Conservation (phyloP, 495 filamentous ascomycete species). For the Massariosphaeria phaeospora region DNA sequence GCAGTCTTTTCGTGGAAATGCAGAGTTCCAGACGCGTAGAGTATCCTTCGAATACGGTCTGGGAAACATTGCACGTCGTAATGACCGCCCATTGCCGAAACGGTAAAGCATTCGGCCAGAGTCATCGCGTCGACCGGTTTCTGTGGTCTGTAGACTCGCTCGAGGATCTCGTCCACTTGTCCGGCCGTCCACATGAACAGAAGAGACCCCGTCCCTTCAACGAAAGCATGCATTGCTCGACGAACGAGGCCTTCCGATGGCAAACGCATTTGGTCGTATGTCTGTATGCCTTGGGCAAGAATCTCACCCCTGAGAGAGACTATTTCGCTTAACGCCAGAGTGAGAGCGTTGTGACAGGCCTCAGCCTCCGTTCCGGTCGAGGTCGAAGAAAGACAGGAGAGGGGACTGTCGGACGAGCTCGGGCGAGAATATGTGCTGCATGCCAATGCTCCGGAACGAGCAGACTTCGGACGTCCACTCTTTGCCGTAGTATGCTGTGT, state of each 20-base stretch:
- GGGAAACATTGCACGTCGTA: slow-evolving; percentile 27
- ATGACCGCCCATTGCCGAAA: slow-evolving; percentile 29
- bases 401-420: slow-evolving; percentile 19
- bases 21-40: slow-evolving; percentile 24
- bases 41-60: slow-evolving; percentile 9
- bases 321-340: slow-evolving; percentile 22
- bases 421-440: slow-evolving; percentile 3
- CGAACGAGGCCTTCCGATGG: slow-evolving; percentile 19
- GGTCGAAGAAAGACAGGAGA: slow-evolving; percentile 13
- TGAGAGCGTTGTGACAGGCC: slow-evolving; percentile 26
- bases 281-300: background rate
- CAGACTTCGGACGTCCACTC: background rate
- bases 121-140: slow-evolving; percentile 25
- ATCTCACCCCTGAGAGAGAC: slow-evolving; percentile 23
- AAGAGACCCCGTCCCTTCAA: slow-evolving; percentile 22
- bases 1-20: slow-evolving; percentile 26
- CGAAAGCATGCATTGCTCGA: slow-evolving; percentile 29
- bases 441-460: background rate
- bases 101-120: slow-evolving; percentile 28
- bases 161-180: slow-evolving; percentile 28
- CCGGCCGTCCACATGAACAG: slow-evolving; percentile 29
- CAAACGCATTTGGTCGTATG: slow-evolving; percentile 19
- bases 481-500: slow-evolving; percentile 11
- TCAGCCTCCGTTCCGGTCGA: slow-evolving; percentile 11
- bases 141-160: slow-evolving; percentile 22